A percentile compares a stretch with the other conserved stretches of the same genome.
Conservation (phyloP, 2,329 filamentous ascomycete genomes). For the Lasiodiplodia gonubiensis region DNA sequence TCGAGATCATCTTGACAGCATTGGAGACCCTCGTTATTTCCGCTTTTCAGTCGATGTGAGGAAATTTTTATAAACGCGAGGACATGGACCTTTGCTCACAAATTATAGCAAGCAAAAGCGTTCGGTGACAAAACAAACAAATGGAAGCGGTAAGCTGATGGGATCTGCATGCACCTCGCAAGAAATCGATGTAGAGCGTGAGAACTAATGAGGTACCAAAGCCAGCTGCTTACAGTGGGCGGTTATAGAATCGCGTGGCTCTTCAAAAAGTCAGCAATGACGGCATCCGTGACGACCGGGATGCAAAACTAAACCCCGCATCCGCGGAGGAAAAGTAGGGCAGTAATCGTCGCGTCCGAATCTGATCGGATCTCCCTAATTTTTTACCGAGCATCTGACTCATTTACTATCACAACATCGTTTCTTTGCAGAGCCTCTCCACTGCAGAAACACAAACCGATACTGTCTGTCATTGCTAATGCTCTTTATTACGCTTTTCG, state of each 20-base stretch:
- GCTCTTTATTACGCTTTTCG: slow-evolving; percentile 12
- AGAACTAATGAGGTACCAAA: not conserved
- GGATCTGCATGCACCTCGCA: not conserved
- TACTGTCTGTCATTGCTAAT: slow-evolving; percentile 6
- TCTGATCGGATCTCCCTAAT: slow-evolving; percentile 11
- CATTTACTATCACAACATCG: not conserved
- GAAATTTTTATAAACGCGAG: not conserved
- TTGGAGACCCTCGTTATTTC: not conserved
- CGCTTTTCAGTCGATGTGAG: not conserved
- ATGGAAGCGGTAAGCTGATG: slow-evolving; percentile 4
- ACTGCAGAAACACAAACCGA: not conserved
- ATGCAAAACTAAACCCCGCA: slow-evolving; percentile 11
- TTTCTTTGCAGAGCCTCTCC: not conserved
- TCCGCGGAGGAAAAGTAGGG: not conserved
- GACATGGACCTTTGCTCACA: not conserved
- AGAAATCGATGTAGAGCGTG: not conserved
- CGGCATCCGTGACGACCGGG: slow-evolving; percentile 1
- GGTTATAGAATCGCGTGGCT: not conserved
- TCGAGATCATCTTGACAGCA: not conserved
- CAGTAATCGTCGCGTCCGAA: not conserved
- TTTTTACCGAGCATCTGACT: slow-evolving; percentile 1
- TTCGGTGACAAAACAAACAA: not conserved
- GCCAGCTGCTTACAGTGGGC: not conserved
- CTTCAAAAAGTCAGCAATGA: slow-evolving; percentile 1
- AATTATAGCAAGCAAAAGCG: not conserved